Conservation (phyloP, 202 grass and related monocot genomes). For the Alloteropsis angusta region DNA sequence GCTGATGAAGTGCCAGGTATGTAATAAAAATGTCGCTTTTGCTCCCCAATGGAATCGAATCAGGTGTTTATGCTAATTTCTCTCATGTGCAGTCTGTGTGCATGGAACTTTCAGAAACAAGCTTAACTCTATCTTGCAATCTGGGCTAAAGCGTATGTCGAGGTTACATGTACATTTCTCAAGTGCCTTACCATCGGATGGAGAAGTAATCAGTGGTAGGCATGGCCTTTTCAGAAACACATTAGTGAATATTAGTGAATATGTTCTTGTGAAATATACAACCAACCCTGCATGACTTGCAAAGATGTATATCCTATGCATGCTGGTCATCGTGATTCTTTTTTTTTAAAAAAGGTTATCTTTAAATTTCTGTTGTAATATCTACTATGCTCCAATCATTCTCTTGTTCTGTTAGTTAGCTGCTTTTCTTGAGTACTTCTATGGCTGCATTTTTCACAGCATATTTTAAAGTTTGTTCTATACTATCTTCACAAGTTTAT, state of each 20-base stretch:
- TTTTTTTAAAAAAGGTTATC: background rate
- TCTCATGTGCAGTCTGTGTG: conserved; percentile 57
- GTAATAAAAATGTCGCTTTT: background rate
- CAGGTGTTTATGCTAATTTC: conserved; percentile 23
- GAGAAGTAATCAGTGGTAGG: conserved; percentile 73
- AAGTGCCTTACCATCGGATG: conserved; percentile 64
- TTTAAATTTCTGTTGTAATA: background rate
- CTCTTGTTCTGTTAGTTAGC: background rate
- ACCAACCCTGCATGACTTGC: background rate
- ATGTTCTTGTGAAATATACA: background rate
- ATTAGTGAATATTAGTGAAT: background rate
- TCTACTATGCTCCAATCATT: background rate
- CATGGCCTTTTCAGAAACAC: background rate
- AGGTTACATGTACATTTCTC: conserved; percentile 94
- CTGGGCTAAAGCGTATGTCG: conserved; percentile 66
- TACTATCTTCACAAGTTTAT: background rate
- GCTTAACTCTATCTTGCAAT: conserved; percentile 63
- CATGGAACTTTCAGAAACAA: conserved; percentile 80
- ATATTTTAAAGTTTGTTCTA: background rate
- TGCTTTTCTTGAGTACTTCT: background rate
- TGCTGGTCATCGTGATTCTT: background rate
- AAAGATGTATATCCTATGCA: background rate
- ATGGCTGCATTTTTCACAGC: background rate
- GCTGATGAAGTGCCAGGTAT: conserved; percentile 69
- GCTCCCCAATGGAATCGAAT: conserved; percentile 6